Evolutionary conservation across 139 green algal species (phyloP), one percentile per base, ranked within the genome.

Genomic region (Chlorella vulgaris): DNA sequence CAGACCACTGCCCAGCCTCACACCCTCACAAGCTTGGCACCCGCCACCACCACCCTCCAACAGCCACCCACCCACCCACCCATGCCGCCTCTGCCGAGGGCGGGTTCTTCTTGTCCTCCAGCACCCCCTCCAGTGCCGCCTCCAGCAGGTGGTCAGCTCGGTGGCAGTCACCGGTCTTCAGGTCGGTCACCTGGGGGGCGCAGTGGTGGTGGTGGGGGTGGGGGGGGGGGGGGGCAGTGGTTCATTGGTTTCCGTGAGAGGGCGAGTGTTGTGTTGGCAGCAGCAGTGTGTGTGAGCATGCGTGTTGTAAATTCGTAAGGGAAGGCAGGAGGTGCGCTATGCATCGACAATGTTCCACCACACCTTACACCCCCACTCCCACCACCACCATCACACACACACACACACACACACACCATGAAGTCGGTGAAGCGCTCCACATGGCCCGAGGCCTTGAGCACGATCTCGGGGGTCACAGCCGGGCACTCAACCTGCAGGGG

Each of bases 121-220:
- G 86, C 35, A 94, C 35, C 22, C 86, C 89, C 84, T 98, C 93
- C 60, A 99, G 84, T 10, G 79, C 74, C 4, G 62, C 80, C 85
- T 99, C 95, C 68, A 99, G 89, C 81, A 99, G 85, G 85, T 99
- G 97, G 86, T 99, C 97, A 2, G 97, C 97, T 4, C 94, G 86
- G 86, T 96, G 94, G 91, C 93, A 97, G 82, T 98, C 94, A 7
- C 88, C 90, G 3, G 93, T 99, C 70, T 92, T 88, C 13, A 88
- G 69, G 81, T 99, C 96, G 31, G 92, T 98, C 6, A 99, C 96
- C 96, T 79, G 73, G n/a, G n/a, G n/a, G n/a, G n/a, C n/a, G n/a
- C n/a, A n/a, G n/a, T n/a, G n/a, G n/a, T n/a, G n/a, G n/a, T n/a
- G n/a, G n/a, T n/a, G n/a, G n/a, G n/a, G n/a, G n/a, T n/a, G n/a